phyloP scores from a whole-genome alignment of 2,329 filamentous ascomycete species.

The Dendrostoma leiphaemia region DNA sequence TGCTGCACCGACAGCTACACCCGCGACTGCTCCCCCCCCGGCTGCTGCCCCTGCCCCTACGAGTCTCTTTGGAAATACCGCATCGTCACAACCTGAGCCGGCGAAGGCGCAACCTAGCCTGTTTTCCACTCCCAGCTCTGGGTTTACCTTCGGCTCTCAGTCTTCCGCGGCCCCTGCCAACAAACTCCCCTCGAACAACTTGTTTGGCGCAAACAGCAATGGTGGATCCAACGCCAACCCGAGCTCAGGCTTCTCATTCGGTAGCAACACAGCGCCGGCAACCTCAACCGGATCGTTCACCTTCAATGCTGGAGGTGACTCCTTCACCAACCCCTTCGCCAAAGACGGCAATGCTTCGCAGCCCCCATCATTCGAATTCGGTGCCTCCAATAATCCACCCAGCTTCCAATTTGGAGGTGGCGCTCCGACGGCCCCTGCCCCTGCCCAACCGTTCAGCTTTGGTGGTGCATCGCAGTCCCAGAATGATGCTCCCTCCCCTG shows the following conservation, averaged over 20 bases:
- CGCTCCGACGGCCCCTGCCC: neutral
- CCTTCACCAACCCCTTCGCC: constrained; percentile 40
- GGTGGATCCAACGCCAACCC: constrained; percentile 15
- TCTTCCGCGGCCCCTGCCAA: neutral
- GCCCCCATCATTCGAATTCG: constrained; percentile 38
- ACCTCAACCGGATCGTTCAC: constrained; percentile 34
- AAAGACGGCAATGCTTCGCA: constrained; percentile 24
- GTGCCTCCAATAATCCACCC: constrained; percentile 25
- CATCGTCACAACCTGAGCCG: constrained; percentile 11
- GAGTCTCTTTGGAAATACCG: constrained; percentile 5
- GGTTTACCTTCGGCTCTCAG: constrained; percentile 14
- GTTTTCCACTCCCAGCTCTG: constrained; percentile 21
- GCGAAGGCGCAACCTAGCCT: constrained; percentile 20
- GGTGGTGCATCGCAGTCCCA: constrained; percentile 2
- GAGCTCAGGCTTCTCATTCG: constrained; percentile 23
- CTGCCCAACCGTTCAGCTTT: constrained; percentile 17
- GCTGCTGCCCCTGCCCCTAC: constrained; percentile 10
- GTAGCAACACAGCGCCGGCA: constrained; percentile 19
- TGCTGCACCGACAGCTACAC: neutral
- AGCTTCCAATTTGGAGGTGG: constrained; percentile 22
- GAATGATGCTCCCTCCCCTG: neutral
- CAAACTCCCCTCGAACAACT: constrained; percentile 4
- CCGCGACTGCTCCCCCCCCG: constrained; percentile 19
- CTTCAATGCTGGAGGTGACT: constrained; percentile 33
- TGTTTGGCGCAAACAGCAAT: constrained; percentile 22